A percentile compares a stretch with the other conserved stretches of the same genome.
phyloP scores from a whole-genome alignment of 768 basidiomycete genomes.

The Brasilioporus rufonigricans region DNA sequence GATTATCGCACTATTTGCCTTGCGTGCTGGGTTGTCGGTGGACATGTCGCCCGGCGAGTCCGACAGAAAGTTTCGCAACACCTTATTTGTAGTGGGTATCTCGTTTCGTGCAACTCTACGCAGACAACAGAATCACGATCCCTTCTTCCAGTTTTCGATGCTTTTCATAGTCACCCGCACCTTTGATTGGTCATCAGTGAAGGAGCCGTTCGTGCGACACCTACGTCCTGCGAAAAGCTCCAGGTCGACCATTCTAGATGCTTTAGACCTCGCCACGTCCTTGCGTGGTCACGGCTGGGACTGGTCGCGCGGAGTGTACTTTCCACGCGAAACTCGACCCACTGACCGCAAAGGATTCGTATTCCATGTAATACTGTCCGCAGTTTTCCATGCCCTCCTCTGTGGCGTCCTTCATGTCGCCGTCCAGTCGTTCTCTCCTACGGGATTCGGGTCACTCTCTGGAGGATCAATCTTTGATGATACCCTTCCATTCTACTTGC shows the following conservation, averaged over 20 bases:
- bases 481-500: not conserved
- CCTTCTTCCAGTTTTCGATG: not conserved
- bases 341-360: not conserved
- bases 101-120: not conserved
- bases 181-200: not conserved
- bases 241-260: not conserved
- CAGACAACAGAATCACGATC: not conserved
- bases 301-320: too few relatives aligned
- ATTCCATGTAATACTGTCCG: not conserved
- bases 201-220: too few relatives aligned
- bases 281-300: too few relatives aligned
- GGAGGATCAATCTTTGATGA: not conserved
- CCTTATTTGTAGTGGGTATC: not conserved
- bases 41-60: not conserved
- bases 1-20: not conserved
- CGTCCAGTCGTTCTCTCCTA: not conserved
- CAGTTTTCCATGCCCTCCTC: not conserved
- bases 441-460: not conserved
- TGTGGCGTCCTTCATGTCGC: too few relatives aligned
- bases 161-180: not conserved
- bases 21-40: not conserved
- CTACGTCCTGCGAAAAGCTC: too few relatives aligned
- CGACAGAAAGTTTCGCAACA: not conserved
- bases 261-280: not conserved
- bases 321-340: not conserved